Percentiles rank a stretch among this genome's conserved stretches.
phyloP scores from a whole-genome alignment of 805 yeast genomes.

The Kodamaea restingae region DNA sequence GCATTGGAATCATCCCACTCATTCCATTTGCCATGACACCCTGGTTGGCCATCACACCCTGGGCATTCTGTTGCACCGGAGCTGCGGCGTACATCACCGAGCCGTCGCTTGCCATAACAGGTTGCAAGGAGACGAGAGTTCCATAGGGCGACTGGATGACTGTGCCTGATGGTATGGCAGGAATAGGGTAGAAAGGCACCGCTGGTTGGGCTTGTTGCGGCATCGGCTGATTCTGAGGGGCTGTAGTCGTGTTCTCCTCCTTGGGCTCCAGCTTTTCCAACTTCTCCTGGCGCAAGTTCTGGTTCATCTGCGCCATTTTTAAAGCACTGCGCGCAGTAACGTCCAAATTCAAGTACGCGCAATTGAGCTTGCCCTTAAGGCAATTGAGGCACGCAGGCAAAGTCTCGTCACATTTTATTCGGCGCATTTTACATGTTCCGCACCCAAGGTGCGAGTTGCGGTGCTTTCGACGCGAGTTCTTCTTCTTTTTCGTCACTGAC shows the following conservation, averaged over 20 bases:
- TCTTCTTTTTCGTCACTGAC: constrained; percentile 21
- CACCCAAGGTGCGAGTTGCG: constrained; percentile 75
- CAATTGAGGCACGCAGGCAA: constrained; percentile 60
- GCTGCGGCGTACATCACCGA: constrained; percentile 12
- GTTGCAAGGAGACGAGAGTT: constrained; percentile 12
- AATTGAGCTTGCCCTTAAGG: constrained; percentile 41
- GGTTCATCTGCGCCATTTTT: constrained; percentile 47
- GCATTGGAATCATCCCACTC: no score
- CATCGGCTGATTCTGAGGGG: neutral
- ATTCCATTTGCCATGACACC: neutral
- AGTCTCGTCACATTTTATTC: constrained; percentile 63
- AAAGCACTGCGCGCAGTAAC: constrained; percentile 47
- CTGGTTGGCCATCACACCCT: neutral
- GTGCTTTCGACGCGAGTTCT: constrained; percentile 54
- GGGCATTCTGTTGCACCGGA: constrained; percentile 7
- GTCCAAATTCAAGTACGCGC: constrained; percentile 48
- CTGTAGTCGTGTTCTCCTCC: constrained; percentile 7
- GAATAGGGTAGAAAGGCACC: constrained; percentile 4
- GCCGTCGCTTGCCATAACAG: constrained; percentile 13
- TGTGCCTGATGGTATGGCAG: constrained; percentile 7
- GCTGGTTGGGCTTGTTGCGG: no score
- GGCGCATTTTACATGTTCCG: constrained; percentile 57
- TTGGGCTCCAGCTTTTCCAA: constrained; percentile 11
- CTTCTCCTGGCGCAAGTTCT: constrained; percentile 26
- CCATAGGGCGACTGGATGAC: constrained; percentile 3